These are phyloP conservation scores for Vicia villosa DNA, from an alignment of 306 rosid species.

Conservation along the genomic window DNA sequence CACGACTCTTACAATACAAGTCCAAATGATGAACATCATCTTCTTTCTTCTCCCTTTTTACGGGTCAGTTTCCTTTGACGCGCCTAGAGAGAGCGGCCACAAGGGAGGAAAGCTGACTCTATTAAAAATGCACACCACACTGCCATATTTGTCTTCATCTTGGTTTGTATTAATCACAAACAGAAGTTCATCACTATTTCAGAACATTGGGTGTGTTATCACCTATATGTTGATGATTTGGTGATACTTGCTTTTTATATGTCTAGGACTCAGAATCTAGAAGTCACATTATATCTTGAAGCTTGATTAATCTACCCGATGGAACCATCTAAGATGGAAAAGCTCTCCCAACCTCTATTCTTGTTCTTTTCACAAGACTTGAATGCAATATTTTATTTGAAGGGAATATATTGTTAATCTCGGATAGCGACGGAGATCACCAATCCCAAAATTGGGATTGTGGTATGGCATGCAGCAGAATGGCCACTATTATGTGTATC, in stretches of 20 bases:
- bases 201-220: neutral
- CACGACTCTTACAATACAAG: neutral
- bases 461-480: neutral
- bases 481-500: too few species aligned
- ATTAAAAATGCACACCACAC: neutral
- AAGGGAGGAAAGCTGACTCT: neutral
- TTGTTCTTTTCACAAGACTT: neutral
- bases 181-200: neutral
- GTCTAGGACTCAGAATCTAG: neutral
- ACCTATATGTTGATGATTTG: slow-evolving; percentile 4
- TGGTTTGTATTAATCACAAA: neutral
- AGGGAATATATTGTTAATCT: neutral
- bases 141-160: neutral
- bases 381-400: neutral
- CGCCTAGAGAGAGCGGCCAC: neutral
- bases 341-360: neutral
- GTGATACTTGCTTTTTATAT: neutral
- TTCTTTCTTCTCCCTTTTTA: neutral
- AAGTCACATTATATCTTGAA: neutral
- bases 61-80: neutral
- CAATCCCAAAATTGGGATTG: neutral
- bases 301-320: too few species aligned
- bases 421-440: neutral
- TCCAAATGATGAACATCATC: neutral
- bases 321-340: neutral